These are phyloP conservation scores for Drechmeria coniospora DNA, from an alignment of 2,329 filamentous ascomycete species.

Conservation along the genomic window DNA sequence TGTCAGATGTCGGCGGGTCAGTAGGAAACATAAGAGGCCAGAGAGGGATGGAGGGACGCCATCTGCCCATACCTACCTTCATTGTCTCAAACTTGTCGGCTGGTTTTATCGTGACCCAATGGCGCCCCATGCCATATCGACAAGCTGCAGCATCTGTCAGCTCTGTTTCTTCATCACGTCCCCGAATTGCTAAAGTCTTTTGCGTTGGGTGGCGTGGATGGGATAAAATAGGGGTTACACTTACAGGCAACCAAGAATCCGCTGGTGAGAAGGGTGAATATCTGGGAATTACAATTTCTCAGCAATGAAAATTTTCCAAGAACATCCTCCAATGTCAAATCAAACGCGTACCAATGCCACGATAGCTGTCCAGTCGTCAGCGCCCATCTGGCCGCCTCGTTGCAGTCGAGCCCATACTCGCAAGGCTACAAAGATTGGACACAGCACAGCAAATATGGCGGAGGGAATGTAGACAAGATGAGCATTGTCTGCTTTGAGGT, in stretches of 20 bases:
- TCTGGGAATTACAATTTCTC: conserved; percentile 1
- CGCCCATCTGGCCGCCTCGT: conserved; percentile 8
- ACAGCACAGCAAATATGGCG: conserved; percentile 10
- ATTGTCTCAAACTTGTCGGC: conserved; percentile 8
- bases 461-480: conserved; percentile 12
- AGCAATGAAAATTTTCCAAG: no score
- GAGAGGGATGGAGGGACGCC: background rate
- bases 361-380: conserved; percentile 10
- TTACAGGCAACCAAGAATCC: conserved; percentile 3
- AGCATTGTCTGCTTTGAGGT: conserved; percentile 7
- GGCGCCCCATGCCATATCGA: conserved; percentile 10
- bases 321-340: no score
- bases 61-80: conserved; percentile 1
- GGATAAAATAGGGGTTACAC: background rate
- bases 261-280: conserved; percentile 4
- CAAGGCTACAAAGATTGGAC: conserved; percentile 7
- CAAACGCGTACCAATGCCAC: conserved; percentile 6
- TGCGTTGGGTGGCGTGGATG: background rate
- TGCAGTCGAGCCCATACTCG: conserved; percentile 9
- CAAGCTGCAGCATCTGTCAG: no score
- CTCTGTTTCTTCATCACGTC: background rate
- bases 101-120: conserved; percentile 4
- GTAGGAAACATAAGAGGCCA: background rate
- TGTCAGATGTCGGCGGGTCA: no score
- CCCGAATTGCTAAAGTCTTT: background rate